phyloP scores from a whole-genome alignment of 2,329 filamentous ascomycete species.

The Hypoxylon sp. region DNA sequence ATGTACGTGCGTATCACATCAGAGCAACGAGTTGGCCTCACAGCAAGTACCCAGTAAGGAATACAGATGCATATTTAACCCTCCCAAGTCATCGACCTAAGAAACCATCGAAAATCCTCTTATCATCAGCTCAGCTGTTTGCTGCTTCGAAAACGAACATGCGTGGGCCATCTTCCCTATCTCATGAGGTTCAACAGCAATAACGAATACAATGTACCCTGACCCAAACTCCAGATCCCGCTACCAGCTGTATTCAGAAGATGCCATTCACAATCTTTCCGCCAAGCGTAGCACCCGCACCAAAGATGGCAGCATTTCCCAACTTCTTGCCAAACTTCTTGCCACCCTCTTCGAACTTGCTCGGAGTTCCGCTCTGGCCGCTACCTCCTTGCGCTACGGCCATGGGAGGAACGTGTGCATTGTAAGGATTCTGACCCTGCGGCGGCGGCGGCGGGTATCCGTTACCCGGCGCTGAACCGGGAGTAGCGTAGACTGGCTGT shows the following conservation, averaged over 20 bases:
- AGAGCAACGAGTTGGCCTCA: neutral
- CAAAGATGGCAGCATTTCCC: constrained; percentile 87
- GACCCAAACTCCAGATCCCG: neutral
- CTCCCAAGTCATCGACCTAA: constrained; percentile 3
- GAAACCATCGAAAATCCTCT: neutral
- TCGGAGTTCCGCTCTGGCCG: constrained; percentile 57
- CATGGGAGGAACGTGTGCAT: constrained; percentile 79
- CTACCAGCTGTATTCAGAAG: constrained; percentile 69
- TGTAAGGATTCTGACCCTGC: constrained; percentile 72
- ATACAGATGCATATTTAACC: constrained; percentile 10
- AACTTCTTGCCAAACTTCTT: constrained; percentile 98
- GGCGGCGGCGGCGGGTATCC: constrained; percentile 60
- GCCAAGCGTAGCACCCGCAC: constrained; percentile 91
- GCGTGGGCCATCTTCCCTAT: neutral
- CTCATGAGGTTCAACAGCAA: constrained; percentile 1
- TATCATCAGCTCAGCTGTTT: constrained; percentile 5
- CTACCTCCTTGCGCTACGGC: constrained; percentile 75
- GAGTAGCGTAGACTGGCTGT: constrained; percentile 50
- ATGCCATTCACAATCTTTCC: constrained; percentile 92
- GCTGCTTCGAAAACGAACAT: neutral
- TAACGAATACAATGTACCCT: constrained; percentile 4
- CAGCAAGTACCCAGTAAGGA: neutral
- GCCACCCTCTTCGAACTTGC: constrained; percentile 80
- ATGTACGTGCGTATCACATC: neutral
- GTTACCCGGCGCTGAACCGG: constrained; percentile 49